Percentiles rank a stretch among this genome's conserved stretches.
These are phyloP conservation scores for Alternaria sp. DNA, from an alignment of 2,329 filamentous ascomycete genomes.

Conservation along the genomic window DNA sequence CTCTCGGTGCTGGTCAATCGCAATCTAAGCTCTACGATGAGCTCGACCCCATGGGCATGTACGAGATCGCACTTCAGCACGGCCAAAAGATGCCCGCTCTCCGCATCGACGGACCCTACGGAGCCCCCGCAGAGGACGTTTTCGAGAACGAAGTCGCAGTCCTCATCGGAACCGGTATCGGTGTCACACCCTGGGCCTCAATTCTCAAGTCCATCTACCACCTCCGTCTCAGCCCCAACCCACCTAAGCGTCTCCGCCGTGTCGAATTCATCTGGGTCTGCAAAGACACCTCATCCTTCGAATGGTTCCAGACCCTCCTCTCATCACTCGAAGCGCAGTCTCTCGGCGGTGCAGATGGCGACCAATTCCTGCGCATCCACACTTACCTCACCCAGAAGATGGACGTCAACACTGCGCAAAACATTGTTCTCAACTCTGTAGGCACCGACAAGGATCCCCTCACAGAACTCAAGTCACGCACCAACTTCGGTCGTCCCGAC, in stretches of 20 bases:
- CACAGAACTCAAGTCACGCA: constrained; percentile 86
- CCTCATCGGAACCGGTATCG: constrained; percentile 84
- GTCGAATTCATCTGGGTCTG: constrained; percentile 99
- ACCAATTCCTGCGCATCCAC: constrained; percentile 95
- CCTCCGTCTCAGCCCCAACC: constrained; percentile 85
- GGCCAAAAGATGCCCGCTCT: constrained; percentile 90
- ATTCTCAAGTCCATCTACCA: constrained; percentile 99
- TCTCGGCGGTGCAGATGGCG: constrained; percentile 64
- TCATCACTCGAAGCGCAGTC: constrained; percentile 90
- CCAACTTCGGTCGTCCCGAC: constrained; percentile 94
- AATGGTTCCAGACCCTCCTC: constrained; percentile 97
- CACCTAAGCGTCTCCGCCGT: constrained; percentile 84
- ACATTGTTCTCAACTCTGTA: constrained; percentile 96
- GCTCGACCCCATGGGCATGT: constrained; percentile 94
- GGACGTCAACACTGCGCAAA: constrained; percentile 89
- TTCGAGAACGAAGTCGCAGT: constrained; percentile 92
- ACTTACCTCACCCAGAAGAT: constrained; percentile 95
- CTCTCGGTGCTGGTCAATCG: constrained; percentile 86
- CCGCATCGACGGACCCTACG: constrained; percentile 93
- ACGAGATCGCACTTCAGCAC: constrained; percentile 93
- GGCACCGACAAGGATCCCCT: constrained; percentile 87
- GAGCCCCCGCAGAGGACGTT: constrained; percentile 95
- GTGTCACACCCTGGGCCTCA: constrained; percentile 84
- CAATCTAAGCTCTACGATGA: constrained; percentile 90
- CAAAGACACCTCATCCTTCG: constrained; percentile 92